phyloP scores from a whole-genome alignment of 1,139 yeast genomes.

The Geotrichum macrosporum region DNA sequence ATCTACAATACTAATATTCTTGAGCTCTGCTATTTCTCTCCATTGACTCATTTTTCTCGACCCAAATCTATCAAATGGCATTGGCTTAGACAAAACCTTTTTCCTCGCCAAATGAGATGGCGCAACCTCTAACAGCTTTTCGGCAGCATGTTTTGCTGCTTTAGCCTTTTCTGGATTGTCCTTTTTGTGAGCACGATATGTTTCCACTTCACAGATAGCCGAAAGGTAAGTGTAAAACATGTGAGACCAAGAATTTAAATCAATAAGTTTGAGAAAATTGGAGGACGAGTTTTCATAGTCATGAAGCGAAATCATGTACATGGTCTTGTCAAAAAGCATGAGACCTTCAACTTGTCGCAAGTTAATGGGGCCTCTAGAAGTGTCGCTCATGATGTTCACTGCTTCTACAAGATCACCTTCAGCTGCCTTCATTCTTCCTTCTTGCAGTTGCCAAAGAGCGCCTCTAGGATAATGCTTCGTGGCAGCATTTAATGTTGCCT shows the following conservation, averaged over 20 bases:
- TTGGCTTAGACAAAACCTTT: conserved; percentile 70
- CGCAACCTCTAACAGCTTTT: conserved; percentile 58
- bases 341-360: conserved; percentile 92
- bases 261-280: conserved; percentile 63
- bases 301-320: conserved; percentile 70
- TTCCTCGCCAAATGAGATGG: conserved; percentile 62
- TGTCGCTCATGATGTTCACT: conserved; percentile 65
- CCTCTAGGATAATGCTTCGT: conserved; percentile 78
- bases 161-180: conserved; percentile 42
- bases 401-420: conserved; percentile 70
- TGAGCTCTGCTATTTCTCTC: conserved; percentile 43
- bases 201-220: conserved; percentile 78
- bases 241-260: conserved; percentile 87
- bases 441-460: conserved; percentile 88
- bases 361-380: conserved; percentile 60
- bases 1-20: conserved; percentile 55
- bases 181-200: conserved; percentile 56
- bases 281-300: conserved; percentile 75
- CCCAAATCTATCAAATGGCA: conserved; percentile 88
- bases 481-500: conserved; percentile 51
- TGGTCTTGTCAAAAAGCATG: conserved; percentile 78
- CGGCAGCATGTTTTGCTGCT: conserved; percentile 56
- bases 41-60: conserved; percentile 65
- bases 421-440: conserved; percentile 79
- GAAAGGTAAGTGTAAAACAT: conserved; percentile 83